phyloP scores from a whole-genome alignment of 495 filamentous ascomycete genomes.

The Thermothielavioides terrestris region DNA sequence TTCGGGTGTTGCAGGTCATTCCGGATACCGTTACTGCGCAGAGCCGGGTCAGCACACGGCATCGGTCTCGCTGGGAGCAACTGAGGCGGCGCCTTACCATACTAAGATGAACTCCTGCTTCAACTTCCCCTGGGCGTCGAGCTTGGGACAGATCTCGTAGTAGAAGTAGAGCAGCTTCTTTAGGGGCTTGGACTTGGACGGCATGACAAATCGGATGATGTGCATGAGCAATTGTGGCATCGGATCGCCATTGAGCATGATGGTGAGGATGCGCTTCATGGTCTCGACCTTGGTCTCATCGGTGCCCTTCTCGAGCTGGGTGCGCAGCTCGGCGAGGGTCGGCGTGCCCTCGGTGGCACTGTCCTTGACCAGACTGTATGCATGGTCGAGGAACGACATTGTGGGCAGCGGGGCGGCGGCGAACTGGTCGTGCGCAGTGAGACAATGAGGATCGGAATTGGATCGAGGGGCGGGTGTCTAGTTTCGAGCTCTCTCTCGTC shows the following conservation, averaged over 20 bases:
- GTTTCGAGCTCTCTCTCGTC: too few species aligned
- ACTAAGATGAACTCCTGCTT: constrained; percentile 99
- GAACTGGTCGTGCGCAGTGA: constrained; percentile 6
- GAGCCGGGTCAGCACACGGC: constrained; percentile 12
- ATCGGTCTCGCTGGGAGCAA: not conserved
- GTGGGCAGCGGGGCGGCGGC: constrained; percentile 34
- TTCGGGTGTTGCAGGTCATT: constrained; percentile 97
- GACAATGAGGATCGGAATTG: not conserved
- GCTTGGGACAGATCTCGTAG: constrained; percentile 97
- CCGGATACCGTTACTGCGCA: constrained; percentile 88
- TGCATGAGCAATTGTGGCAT: constrained; percentile 96
- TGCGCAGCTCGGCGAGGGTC: constrained; percentile 78
- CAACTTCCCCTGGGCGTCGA: constrained; percentile 80
- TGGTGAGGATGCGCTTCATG: constrained; percentile 93
- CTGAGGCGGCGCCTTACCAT: constrained; percentile 54
- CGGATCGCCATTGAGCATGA: constrained; percentile 97
- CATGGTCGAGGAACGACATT: constrained; percentile 93
- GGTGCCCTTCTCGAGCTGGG: constrained; percentile 91
- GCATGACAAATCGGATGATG: constrained; percentile 99
- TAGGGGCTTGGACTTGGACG: constrained; percentile 87
- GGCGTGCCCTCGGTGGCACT: constrained; percentile 82
- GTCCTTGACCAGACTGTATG: constrained; percentile 95
- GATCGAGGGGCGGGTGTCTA: constrained; percentile 7
- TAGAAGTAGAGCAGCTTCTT: constrained; percentile 99
- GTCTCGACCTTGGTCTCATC: constrained; percentile 97